phyloP scores from a whole-genome alignment of 176 grass and related monocot genomes.

The Eleusine indica region DNA sequence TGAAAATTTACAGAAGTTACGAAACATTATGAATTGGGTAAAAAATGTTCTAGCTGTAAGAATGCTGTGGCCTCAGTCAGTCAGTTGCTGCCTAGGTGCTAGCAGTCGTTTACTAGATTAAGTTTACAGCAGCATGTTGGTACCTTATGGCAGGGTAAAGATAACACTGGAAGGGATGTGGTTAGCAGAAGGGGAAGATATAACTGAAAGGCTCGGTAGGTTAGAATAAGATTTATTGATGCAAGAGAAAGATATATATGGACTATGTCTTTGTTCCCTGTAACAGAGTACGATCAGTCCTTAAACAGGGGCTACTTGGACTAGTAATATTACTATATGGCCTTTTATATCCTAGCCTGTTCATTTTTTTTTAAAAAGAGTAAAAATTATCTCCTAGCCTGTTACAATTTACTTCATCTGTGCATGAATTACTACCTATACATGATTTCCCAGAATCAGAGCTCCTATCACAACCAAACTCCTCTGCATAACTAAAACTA shows the following conservation, averaged over 20 bases:
- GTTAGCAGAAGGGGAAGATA: background rate
- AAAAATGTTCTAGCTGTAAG: constrained; percentile 13
- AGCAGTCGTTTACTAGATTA: background rate
- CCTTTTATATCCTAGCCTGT: background rate
- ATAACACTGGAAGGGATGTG: background rate
- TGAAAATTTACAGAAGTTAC: background rate
- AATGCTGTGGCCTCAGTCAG: background rate
- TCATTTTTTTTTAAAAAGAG: background rate
- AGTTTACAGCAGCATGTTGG: background rate
- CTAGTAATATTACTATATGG: background rate
- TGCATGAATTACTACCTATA: background rate
- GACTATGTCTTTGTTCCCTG: background rate
- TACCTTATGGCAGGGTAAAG: background rate
- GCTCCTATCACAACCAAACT: background rate
- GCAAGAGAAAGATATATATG: background rate
- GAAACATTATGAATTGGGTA: background rate
- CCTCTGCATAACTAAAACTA: background rate
- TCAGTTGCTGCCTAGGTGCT: background rate
- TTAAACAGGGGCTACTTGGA: background rate
- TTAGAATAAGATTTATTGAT: background rate
- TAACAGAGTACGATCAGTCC: background rate
- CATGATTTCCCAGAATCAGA: background rate
- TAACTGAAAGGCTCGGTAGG: background rate
- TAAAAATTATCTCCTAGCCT: background rate
- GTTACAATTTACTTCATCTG: background rate